Conservation (phyloP, 2,329 filamentous ascomycete species). For the Aspergillus eucalypticola region DNA sequence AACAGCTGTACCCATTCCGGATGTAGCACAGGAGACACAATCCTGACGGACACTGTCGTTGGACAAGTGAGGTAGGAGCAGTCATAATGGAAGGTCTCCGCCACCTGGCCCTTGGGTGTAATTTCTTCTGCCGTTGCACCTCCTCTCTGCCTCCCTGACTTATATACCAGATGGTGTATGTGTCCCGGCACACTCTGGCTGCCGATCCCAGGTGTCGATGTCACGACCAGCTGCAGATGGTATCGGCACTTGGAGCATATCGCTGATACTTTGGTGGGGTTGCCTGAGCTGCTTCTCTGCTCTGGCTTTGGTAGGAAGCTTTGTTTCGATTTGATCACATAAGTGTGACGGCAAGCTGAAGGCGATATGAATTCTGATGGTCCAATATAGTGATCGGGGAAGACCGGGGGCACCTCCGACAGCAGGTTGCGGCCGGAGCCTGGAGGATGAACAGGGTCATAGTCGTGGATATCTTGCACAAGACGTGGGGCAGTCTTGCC, state of each 20-base stretch:
- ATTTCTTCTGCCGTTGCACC: slow-evolving; percentile 23
- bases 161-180: slow-evolving; percentile 62
- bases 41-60: slow-evolving; percentile 53
- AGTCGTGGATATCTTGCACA: slow-evolving; percentile 47
- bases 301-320: slow-evolving; percentile 49
- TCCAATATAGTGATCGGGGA: slow-evolving; percentile 37
- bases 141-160: slow-evolving; percentile 35
- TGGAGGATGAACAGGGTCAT: slow-evolving; percentile 47
- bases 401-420: slow-evolving; percentile 58
- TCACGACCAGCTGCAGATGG: slow-evolving; percentile 61
- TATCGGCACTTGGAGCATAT: slow-evolving; percentile 63
- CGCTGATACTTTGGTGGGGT: slow-evolving; percentile 59
- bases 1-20: slow-evolving; percentile 53
- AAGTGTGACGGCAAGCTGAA: slow-evolving; percentile 60
- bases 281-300: slow-evolving; percentile 42
- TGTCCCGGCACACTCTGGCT: slow-evolving; percentile 54
- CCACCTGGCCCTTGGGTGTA: slow-evolving; percentile 34
- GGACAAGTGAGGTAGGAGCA: slow-evolving; percentile 63
- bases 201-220: slow-evolving; percentile 48
- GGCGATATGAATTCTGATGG: slow-evolving; percentile 39
- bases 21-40: slow-evolving; percentile 55
- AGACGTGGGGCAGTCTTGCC: slow-evolving; percentile 56
- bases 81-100: slow-evolving; percentile 54
- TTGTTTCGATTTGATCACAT: slow-evolving; percentile 59
- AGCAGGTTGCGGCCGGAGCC: slow-evolving; percentile 56